Percentiles rank a stretch among this genome's conserved stretches.
phyloP scores from a whole-genome alignment of 116 monocot species.

The Papilionanthe hybrid region DNA sequence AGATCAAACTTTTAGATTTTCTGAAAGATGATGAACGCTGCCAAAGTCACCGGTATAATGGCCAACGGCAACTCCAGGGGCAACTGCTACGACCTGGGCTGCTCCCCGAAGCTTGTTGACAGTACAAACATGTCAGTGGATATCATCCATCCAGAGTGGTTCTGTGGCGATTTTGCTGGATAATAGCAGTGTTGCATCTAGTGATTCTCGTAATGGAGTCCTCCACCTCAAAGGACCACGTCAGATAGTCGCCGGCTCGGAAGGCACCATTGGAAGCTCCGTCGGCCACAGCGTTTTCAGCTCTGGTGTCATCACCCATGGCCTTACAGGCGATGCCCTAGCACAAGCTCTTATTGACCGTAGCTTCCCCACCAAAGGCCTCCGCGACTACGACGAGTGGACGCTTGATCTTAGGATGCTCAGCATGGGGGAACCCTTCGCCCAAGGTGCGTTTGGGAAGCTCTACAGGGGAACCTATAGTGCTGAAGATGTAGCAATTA shows the following conservation, averaged over 20 bases:
- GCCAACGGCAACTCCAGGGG: constrained; percentile 14
- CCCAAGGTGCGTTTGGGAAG: constrained; percentile 91
- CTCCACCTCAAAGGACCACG: constrained; percentile 30
- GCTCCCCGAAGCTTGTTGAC: constrained; percentile 54
- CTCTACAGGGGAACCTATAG: constrained; percentile 79
- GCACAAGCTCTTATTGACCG: constrained; percentile 64
- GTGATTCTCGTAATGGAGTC: constrained; percentile 55
- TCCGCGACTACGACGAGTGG: constrained; percentile 70
- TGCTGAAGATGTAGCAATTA: constrained; percentile 82
- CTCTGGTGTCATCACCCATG: constrained; percentile 37
- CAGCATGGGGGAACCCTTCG: constrained; percentile 68
- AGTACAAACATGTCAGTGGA: constrained; percentile 78
- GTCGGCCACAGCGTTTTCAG: constrained; percentile 44
- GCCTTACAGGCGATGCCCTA: constrained; percentile 53
- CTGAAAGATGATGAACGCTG: constrained; percentile 32
- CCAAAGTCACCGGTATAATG: constrained; percentile 42
- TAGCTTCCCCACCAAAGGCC: constrained; percentile 41
- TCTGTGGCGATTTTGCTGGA: constrained; percentile 68
- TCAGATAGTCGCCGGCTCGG: constrained; percentile 1
- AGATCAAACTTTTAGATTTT: neutral
- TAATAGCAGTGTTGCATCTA: constrained; percentile 50
- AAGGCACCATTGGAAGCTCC: constrained; percentile 21
- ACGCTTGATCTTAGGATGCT: constrained; percentile 63
- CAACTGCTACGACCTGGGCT: constrained; percentile 38
- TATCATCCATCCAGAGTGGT: constrained; percentile 51